Base-by-base conservation (phyloP, 495 filamentous ascomycete species). In the Melanomma pulvis-pyrius region DNA sequence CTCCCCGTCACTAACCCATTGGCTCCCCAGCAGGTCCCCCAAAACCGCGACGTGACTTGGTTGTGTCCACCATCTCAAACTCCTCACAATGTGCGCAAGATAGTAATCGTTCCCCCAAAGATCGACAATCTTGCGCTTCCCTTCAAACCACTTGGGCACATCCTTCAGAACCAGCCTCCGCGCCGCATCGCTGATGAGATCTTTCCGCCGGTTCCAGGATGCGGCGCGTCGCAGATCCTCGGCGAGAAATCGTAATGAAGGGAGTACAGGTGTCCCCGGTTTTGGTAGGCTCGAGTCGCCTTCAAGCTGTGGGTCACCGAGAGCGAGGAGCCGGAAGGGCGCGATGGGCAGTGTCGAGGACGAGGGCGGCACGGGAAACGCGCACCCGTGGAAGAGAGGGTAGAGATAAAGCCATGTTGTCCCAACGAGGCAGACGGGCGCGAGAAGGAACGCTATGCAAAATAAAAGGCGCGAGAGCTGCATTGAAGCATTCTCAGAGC, bases 291-390 rank as follows among this genome's bases (percentile, higher is more conserved):
- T 90, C 15, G 90, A 90, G 74, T 97, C 92, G 70, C 94, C 94
- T 76, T 98, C 94, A 26, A 98, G 84, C 74, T 98, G 94, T 0
- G 94, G 94, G 79, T 98, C 94, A 61, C 89, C 94, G 48, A 98
- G 87, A 13, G 92, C 86, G 25, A 98, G 88, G 3, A 98, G 86
- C 29, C 94, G 83, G 76, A 98, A 97, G 2, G 89, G 90, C 15
- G 86, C 92, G 67, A 76, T 15, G 13, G 21, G 36, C 44, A 17
- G 26, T 22, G 46, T 13, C 6, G 11, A n/a, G 58, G 19, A 21
- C 74, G 41, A 17, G 22, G 48, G 47, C 32, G 60, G 47, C 57
- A 55, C 87, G 81, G 8, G 87, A 77, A 98, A 97, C 48, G 85
- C 86, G 81, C 94, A 98, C 73, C 83, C 81, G 60, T 87, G 84